Percentiles rank a stretch among this genome's conserved stretches.
phyloP scores from a whole-genome alignment of 2,329 filamentous ascomycete species.

The Calonectria pteridis region DNA sequence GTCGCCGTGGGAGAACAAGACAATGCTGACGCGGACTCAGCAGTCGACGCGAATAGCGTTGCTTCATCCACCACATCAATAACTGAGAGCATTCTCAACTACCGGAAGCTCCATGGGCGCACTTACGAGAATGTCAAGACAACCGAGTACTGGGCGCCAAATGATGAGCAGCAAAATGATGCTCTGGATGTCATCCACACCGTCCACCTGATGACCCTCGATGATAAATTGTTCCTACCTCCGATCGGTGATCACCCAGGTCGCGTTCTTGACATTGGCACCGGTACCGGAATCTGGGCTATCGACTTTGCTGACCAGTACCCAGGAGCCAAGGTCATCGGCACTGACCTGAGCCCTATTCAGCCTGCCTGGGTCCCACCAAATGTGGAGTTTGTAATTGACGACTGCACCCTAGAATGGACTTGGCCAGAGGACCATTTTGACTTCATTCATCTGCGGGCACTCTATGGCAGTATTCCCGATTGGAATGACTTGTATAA shows the following conservation, averaged over 20 bases:
- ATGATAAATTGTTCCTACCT: conserved; percentile 40
- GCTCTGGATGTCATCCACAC: conserved; percentile 44
- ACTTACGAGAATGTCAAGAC: conserved; percentile 36
- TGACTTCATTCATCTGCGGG: conserved; percentile 70
- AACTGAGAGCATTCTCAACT: conserved; percentile 34
- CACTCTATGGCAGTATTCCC: conserved; percentile 67
- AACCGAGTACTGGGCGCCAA: conserved; percentile 43
- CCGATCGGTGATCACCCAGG: conserved; percentile 38
- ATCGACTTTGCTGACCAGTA: conserved; percentile 49
- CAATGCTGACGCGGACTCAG: conserved; percentile 16
- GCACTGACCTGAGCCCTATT: conserved; percentile 52
- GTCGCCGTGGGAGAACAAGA: not conserved
- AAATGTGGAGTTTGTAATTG: conserved; percentile 50
- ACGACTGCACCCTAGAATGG: conserved; percentile 57
- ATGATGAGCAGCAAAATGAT: conserved; percentile 43
- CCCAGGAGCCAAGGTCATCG: conserved; percentile 46
- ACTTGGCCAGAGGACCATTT: conserved; percentile 57
- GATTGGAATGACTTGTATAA: conserved; percentile 68
- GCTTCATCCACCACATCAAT: conserved; percentile 28
- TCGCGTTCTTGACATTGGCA: conserved; percentile 63
- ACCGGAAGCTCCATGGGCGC: conserved; percentile 31
- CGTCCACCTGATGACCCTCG: conserved; percentile 39
- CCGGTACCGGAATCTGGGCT: conserved; percentile 70
- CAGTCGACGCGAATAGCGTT: conserved; percentile 1
- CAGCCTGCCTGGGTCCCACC: conserved; percentile 49